Conservation (phyloP, 495 filamentous ascomycete genomes). For the Extremus antarcticus region DNA sequence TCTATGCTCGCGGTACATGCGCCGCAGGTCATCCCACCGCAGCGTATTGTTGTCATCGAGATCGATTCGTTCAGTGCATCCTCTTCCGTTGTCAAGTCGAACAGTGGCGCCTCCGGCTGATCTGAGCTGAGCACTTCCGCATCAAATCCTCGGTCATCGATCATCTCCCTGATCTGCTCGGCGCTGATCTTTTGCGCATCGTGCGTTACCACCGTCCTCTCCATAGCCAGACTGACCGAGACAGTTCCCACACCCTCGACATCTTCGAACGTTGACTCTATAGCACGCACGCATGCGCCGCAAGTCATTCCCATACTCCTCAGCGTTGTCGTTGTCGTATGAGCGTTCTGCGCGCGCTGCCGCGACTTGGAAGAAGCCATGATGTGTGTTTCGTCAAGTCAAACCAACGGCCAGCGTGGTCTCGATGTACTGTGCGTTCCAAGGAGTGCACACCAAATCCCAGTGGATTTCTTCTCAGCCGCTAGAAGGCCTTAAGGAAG, state of each 20-base stretch:
- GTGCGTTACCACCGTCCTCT: constrained; percentile 81
- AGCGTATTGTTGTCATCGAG: constrained; percentile 63
- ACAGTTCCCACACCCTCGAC: constrained; percentile 71
- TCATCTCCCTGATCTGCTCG: constrained; percentile 66
- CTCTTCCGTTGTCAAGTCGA: constrained; percentile 19
- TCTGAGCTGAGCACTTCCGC: constrained; percentile 84
- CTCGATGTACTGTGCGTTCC: background rate
- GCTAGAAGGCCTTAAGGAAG: too few species aligned
- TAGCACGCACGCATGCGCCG: constrained; percentile 77
- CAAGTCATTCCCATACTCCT: constrained; percentile 91
- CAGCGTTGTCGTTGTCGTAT: constrained; percentile 85
- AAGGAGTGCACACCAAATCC: background rate
- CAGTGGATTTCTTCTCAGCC: background rate
- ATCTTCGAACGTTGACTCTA: constrained; percentile 73
- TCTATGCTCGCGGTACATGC: constrained; percentile 89
- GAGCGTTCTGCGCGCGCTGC: constrained; percentile 15
- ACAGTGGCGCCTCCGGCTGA: constrained; percentile 30
- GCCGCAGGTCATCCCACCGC: constrained; percentile 97
- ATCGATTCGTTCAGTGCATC: constrained; percentile 24
- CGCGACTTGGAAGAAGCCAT: background rate
- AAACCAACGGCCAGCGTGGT: background rate
- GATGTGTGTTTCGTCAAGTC: background rate
- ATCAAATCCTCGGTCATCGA: constrained; percentile 92
- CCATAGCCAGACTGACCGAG: constrained; percentile 85
- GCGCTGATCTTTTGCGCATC: constrained; percentile 65